Base-by-base conservation (phyloP, 352 stramenopile species). In the Paralagenidium karlingii region DNA sequence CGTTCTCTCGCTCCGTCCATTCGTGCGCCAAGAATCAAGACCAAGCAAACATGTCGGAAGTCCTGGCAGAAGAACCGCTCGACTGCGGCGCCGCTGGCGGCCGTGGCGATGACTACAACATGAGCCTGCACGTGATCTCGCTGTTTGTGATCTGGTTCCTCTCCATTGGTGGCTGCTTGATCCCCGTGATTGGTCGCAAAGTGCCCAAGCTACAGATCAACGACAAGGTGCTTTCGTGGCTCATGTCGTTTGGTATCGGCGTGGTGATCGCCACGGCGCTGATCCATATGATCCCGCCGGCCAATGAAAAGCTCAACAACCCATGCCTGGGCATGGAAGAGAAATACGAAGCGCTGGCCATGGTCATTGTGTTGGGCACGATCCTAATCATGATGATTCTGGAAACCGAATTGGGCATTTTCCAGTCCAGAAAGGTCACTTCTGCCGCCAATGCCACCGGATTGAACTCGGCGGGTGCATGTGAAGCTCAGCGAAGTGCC, bases 201-300 rank as follows among this genome's bases (percentile, higher is more conserved):
- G 54, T 71, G 13, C 48, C 56, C 20, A 42, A 53, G 11, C 51
- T 58, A 19, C 47, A 53, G 13, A 36, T 51, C 43, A 65, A 64
- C 15, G 61, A 57, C 20, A 25, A 71, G 13, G 55, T 67, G 20
- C 63, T 82, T 43, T 55, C 73, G 37, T 59, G 59, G 26, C 58
- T 81, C 30, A 63, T 70, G 27, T 51, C 65, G 1, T 77, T 84
- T 38, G 65, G 64, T 1, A 76, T 70, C 45, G 75, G 75, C 33
- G 69, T 82, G 4, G 66, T 88, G 27, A 58, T 85, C 31, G 47
- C 59, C 36, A 82, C 71, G 18, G 62, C 65, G 24, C 57, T 84
- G 25, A 80, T 88, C 41, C 75, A 88, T 56, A 80, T 84, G 58
- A 51, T 81, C 22, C 76, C 60, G 39, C 67, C 81, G 22, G 68